phyloP scores from a whole-genome alignment of 2,329 filamentous ascomycete species.

The Xylariaceae sp. region DNA sequence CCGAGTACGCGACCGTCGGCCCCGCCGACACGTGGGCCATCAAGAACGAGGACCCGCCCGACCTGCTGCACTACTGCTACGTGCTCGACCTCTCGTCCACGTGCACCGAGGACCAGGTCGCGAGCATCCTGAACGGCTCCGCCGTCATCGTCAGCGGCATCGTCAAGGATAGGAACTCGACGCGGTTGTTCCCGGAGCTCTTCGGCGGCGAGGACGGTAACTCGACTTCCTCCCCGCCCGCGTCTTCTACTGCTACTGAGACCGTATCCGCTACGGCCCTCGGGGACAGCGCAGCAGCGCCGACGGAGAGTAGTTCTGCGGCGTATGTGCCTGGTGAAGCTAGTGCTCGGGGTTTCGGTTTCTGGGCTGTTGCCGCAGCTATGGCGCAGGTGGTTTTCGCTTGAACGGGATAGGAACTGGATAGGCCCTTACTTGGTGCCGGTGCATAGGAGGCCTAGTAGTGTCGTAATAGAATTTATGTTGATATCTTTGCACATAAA shows the following conservation, averaged over 20 bases:
- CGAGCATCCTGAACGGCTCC: constrained; percentile 41
- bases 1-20: constrained; percentile 39
- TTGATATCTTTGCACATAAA: neutral
- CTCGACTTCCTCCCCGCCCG: neutral
- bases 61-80: constrained; percentile 60
- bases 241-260: neutral
- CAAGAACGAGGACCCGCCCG: constrained; percentile 49
- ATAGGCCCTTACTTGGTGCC: neutral
- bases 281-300: neutral
- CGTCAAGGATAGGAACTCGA: constrained; percentile 35
- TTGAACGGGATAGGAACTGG: neutral
- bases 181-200: constrained; percentile 32
- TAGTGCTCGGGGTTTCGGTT: neutral
- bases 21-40: constrained; percentile 46
- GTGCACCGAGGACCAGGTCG: constrained; percentile 52
- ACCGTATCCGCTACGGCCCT: too few species aligned
- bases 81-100: constrained; percentile 53
- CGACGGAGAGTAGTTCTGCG: constrained; percentile 3
- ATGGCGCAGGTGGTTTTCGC: constrained; percentile 1
- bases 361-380: constrained; percentile 2
- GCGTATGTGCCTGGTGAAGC: neutral
- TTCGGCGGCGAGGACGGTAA: constrained; percentile 13
- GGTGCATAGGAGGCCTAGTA: neutral
- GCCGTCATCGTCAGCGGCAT: constrained; percentile 39
- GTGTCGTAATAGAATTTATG: neutral